Evolutionary conservation across 2,329 filamentous ascomycete species (phyloP), one percentile per base, ranked within the genome.

Genomic region (Bipolaris oryzae): DNA sequence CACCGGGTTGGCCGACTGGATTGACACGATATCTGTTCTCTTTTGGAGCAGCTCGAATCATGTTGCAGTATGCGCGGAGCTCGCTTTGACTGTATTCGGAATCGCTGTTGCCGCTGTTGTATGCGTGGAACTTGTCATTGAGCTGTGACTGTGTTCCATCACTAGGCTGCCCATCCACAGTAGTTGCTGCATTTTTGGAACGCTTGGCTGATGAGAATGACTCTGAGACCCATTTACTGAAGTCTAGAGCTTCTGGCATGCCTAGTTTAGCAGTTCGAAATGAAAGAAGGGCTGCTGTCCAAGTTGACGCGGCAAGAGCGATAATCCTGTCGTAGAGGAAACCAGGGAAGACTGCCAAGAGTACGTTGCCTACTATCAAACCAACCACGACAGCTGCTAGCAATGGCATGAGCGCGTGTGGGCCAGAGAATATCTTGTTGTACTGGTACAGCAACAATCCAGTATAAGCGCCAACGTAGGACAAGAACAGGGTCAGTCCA

Each of bases 371-470:
- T 5, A 81, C 54, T 1, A 78, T 68, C 7, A 85, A 69, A 6
- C 82, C 83, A 15, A 83, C 50, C 16, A 77, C 49, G 3, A 79
- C 74, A 11, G 80, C 81, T n/a, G 75, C 61, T 6, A 82, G 61
- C 5, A 85, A 75, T 5, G 80, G 79, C 61, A 79, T 79, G 41
- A 83, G 70, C 1, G 79, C 79, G 52, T 80, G 75, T 1, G 80
- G 78, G 0, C 82, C 82, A 7, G 79, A 78, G 64, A 82, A 84
- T 39, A 84, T 83, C 67, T 76, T 76, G 68, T 76, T 76, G 66
- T 76, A 76, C 64, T 76, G 82, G 55, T 84, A 85, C 68, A 80
- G 81, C 7, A 85, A 74, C 31, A 85, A 67, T 3, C 83, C 83
- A 20, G 79, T 82, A 61, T 84, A 84, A 7, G 81, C 76, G 15